Percentiles rank a stretch among this genome's conserved stretches.
Evolutionary conservation across 495 filamentous ascomycete genomes (phyloP).

Genomic region (Beverwykella pulmonaria): DNA sequence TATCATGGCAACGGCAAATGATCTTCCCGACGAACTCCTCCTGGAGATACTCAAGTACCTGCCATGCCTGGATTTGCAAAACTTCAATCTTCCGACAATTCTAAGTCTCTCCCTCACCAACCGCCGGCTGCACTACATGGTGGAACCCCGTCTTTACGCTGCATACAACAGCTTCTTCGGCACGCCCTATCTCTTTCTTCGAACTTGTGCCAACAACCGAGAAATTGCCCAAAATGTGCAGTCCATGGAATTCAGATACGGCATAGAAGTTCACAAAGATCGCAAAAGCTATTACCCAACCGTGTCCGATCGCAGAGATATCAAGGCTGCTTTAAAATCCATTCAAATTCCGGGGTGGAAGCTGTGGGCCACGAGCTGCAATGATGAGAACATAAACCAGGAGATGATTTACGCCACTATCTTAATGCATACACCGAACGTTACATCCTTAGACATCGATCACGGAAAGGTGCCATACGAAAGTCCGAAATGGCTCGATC

Average conservation of each 20-base stretch:
- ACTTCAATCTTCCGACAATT: constrained; percentile 3
- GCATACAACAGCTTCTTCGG: constrained; percentile 8
- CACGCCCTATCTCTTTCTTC: constrained; percentile 18
- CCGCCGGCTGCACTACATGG: constrained; percentile 10
- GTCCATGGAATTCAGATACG: constrained; percentile 3
- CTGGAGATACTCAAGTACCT: constrained; percentile 24
- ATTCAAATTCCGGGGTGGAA: constrained; percentile 20
- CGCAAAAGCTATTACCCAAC: background rate
- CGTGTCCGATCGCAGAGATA: background rate
- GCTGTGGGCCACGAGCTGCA: constrained; percentile 9
- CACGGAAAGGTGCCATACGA: constrained; percentile 9
- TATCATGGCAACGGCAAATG: background rate
- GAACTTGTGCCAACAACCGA: constrained; percentile 3
- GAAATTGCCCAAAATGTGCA: background rate
- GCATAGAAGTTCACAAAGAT: background rate
- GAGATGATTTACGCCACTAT: constrained; percentile 16
- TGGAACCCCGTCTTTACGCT: background rate
- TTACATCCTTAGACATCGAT: constrained; percentile 3
- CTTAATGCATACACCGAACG: constrained; percentile 18
- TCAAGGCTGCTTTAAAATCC: constrained; percentile 12
- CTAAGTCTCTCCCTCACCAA: constrained; percentile 9
- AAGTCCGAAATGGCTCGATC: constrained; percentile 8
- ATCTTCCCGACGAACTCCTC: constrained; percentile 19
- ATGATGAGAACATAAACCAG: background rate
- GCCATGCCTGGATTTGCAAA: background rate